A percentile compares a stretch with the other conserved stretches of the same genome.
phyloP scores from a whole-genome alignment of 768 basidiomycete genomes.

The Suillus subluteus region DNA sequence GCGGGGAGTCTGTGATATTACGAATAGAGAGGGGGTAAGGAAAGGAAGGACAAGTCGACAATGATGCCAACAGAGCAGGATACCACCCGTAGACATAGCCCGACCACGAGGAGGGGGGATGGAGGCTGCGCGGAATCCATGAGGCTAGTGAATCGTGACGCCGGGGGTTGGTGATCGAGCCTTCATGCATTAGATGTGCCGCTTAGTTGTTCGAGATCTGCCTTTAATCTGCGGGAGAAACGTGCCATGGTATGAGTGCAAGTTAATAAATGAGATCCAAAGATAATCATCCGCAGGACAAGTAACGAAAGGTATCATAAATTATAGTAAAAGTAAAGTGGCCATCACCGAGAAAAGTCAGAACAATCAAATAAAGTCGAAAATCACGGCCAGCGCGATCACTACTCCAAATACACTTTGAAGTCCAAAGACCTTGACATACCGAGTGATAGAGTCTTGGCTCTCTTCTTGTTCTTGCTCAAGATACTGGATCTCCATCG shows the following conservation, averaged over 20 bases:
- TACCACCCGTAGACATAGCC: conserved; percentile 22
- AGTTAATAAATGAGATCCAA: conserved; percentile 44
- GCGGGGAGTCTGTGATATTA: conserved; percentile 1
- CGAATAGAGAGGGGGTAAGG: conserved; percentile 1
- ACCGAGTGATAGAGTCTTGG: conserved; percentile 78
- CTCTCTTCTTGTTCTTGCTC: conserved; percentile 81
- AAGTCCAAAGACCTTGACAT: conserved; percentile 63
- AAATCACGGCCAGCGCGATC: conserved; percentile 57
- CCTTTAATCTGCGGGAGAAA: conserved; percentile 60
- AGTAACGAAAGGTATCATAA: conserved; percentile 20
- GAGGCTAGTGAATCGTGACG: conserved; percentile 31
- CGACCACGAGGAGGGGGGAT: conserved; percentile 28
- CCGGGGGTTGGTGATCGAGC: conserved; percentile 8
- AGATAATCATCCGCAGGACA: conserved; percentile 16
- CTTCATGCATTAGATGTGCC: conserved; percentile 31
- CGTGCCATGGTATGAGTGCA: conserved; percentile 21
- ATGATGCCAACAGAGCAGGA: neutral
- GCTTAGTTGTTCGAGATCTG: conserved; percentile 60
- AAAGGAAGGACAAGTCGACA: neutral
- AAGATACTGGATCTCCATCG: conserved; percentile 81
- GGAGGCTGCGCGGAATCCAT: conserved; percentile 38
- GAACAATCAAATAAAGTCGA: conserved; percentile 47
- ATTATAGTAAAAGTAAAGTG: conserved; percentile 22
- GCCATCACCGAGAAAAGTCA: conserved; percentile 12
- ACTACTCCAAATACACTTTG: conserved; percentile 58